Base-by-base conservation (phyloP, 2,329 filamentous ascomycete genomes). In the Fusarium xyrophilum region DNA sequence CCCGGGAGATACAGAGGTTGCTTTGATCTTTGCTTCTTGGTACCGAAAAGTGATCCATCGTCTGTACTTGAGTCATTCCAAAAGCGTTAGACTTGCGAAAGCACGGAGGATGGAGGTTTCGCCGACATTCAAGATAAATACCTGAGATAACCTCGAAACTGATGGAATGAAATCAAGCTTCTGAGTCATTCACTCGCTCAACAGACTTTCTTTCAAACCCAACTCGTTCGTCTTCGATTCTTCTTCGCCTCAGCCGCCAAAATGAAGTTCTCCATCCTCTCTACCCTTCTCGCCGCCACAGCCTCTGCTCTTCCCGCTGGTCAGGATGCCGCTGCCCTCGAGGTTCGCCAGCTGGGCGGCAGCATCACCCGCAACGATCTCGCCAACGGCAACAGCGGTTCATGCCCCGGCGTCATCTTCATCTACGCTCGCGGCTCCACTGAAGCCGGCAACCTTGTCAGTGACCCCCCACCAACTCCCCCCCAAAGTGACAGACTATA, bases 371-470 rank as follows among this genome's bases (percentile, higher is more conserved):
- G 70, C 33, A 73, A 74, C 35, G 77, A 79, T 33, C 73, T 79
- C 21, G 67, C 74, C 42, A 48, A 59, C 9, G 77, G 77, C 32
- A 72, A 59, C 46, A 65, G 68, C 19, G 65, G 69, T 43, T 68
- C 70, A 38, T 81, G 80, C 68, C 79, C 79, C 5, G 63, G 58
- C 9, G 77, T 75, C 47, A 81, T 81, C 68, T 76, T 80, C 70
- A 76, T 81, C 73, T 81, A 72, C 60, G 79, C 79, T 44, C 77
- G 79, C n/a, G 79, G 74, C 44, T 79, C 79, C 7, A 78, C 75
- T 14, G 79, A 81, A 67, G 11, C 59, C 9, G 79, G 79, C 33
- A 81, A 81, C 70, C 75, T 81, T 74, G 79, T 78, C 63, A 63
- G 58, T 47, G 3, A 5, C 4, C 25, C 15, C 15, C 25, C 25